Percentiles rank a stretch among this genome's conserved stretches.
Evolutionary conservation across 2,329 filamentous ascomycete genomes (phyloP).

Genomic region (Seiridium cupressi): DNA sequence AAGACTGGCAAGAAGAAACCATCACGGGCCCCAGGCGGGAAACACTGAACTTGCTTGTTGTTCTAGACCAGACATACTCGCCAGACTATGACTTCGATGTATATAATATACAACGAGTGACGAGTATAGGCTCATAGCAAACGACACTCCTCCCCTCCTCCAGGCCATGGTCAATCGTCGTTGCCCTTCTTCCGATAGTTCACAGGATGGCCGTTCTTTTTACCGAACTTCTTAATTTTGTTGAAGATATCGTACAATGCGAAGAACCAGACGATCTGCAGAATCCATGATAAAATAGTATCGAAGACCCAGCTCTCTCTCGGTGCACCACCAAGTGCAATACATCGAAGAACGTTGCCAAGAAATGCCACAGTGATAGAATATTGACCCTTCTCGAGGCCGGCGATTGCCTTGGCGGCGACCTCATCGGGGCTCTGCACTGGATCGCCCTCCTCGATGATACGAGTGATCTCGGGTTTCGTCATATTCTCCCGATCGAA

Average conservation of each 20-base stretch:
- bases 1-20: too few species aligned
- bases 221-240: constrained; percentile 55
- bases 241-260: constrained; percentile 54
- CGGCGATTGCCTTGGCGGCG: constrained; percentile 66
- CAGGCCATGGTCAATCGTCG: background rate
- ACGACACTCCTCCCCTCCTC: background rate
- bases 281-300: constrained; percentile 52
- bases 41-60: too few species aligned
- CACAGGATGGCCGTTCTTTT: constrained; percentile 57
- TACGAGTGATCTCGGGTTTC: constrained; percentile 78
- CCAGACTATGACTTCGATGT: too few species aligned
- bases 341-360: constrained; percentile 69
- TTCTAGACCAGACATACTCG: too few species aligned
- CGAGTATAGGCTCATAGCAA: background rate
- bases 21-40: too few species aligned
- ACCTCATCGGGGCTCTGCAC: constrained; percentile 76
- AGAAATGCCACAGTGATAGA: constrained; percentile 74
- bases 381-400: constrained; percentile 78
- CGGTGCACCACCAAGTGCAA: constrained; percentile 50
- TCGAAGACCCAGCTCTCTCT: constrained; percentile 62
- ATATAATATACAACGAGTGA: background rate
- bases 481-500: constrained; percentile 71
- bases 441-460: constrained; percentile 80
- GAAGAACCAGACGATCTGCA: constrained; percentile 57
- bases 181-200: constrained; percentile 37